These are phyloP conservation scores for Discostella pseudostelligera DNA, from an alignment of 108 stramenopile species.

Conservation along the genomic window DNA sequence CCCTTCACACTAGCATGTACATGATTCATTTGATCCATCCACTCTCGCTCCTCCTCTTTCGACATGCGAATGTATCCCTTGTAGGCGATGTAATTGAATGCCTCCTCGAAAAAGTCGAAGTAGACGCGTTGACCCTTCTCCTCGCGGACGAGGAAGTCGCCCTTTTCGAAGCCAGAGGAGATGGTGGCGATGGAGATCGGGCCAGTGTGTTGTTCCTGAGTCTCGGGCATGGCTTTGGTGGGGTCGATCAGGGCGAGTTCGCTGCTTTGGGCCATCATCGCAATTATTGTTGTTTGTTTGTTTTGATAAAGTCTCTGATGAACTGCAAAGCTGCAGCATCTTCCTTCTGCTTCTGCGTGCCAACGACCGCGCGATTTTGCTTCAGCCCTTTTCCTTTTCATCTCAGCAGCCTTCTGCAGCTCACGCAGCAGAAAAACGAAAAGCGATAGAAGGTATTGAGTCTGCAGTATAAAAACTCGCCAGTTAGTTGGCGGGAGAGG, in stretches of 20 bases:
- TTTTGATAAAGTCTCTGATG: too few relatives aligned
- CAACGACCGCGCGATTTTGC: too few relatives aligned
- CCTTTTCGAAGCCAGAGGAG: slow-evolving; percentile 80
- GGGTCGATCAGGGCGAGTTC: slow-evolving; percentile 8
- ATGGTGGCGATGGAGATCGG: slow-evolving; percentile 69
- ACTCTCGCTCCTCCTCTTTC: slow-evolving; percentile 79
- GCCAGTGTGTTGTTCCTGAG: neutral
- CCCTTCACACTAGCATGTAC: slow-evolving; percentile 49
- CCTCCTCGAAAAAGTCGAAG: slow-evolving; percentile 59
- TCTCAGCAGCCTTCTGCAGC: too few relatives aligned
- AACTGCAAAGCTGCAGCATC: neutral
- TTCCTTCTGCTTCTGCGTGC: neutral
- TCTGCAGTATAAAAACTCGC: too few relatives aligned
- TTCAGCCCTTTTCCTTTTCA: too few relatives aligned
- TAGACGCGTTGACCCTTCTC: slow-evolving; percentile 77
- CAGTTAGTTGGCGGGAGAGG: too few relatives aligned
- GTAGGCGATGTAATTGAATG: slow-evolving; percentile 90
- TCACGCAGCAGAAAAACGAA: too few relatives aligned
- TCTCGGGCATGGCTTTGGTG: neutral
- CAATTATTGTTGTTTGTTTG: neutral
- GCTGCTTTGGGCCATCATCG: slow-evolving; percentile 1
- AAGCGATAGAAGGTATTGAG: too few relatives aligned
- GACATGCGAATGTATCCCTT: slow-evolving; percentile 88
- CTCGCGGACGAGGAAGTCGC: slow-evolving; percentile 83
- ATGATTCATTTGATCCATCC: slow-evolving; percentile 72